phyloP scores from a whole-genome alignment of 2,329 filamentous ascomycete species.

The Sporothrix brasiliensis region DNA sequence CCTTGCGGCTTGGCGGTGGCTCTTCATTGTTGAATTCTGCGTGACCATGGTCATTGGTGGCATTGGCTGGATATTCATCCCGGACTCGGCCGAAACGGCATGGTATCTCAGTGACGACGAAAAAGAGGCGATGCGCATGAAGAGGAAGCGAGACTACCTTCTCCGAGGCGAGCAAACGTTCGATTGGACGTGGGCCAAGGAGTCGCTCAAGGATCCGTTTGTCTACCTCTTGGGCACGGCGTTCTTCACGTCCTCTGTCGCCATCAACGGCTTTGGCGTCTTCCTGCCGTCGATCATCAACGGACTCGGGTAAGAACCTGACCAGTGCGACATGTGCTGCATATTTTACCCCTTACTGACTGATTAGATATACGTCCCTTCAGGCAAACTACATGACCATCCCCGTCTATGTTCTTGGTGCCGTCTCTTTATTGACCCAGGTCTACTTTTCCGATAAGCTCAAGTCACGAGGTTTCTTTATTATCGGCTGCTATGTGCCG shows the following conservation, averaged over 20 bases:
- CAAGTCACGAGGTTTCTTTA: constrained; percentile 20
- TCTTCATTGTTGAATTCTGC: constrained; percentile 49
- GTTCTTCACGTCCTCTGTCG: constrained; percentile 29
- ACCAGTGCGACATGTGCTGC: too few relatives aligned
- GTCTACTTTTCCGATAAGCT: constrained; percentile 27
- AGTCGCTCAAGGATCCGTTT: constrained; percentile 14
- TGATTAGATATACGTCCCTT: constrained; percentile 21
- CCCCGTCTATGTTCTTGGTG: constrained; percentile 35
- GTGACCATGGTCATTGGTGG: constrained; percentile 19
- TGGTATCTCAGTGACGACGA: constrained; percentile 29
- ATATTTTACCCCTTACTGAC: too few relatives aligned
- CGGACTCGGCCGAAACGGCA: constrained; percentile 18
- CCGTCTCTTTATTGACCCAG: constrained; percentile 31
- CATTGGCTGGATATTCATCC: not conserved
- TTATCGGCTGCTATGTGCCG: constrained; percentile 14
- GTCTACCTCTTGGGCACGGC: constrained; percentile 18
- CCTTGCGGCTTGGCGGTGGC: constrained; percentile 52
- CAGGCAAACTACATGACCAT: constrained; percentile 36
- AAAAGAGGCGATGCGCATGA: constrained; percentile 22
- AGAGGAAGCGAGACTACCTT: constrained; percentile 10
- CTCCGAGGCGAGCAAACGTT: constrained; percentile 22
- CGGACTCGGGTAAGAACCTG: constrained; percentile 28
- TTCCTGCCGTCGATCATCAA: constrained; percentile 30
- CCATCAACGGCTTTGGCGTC: constrained; percentile 29
- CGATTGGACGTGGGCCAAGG: constrained; percentile 15